Percentiles rank a stretch among this genome's conserved stretches.
phyloP scores from a whole-genome alignment of 306 rosid species.

The Dalbergia cultrata region DNA sequence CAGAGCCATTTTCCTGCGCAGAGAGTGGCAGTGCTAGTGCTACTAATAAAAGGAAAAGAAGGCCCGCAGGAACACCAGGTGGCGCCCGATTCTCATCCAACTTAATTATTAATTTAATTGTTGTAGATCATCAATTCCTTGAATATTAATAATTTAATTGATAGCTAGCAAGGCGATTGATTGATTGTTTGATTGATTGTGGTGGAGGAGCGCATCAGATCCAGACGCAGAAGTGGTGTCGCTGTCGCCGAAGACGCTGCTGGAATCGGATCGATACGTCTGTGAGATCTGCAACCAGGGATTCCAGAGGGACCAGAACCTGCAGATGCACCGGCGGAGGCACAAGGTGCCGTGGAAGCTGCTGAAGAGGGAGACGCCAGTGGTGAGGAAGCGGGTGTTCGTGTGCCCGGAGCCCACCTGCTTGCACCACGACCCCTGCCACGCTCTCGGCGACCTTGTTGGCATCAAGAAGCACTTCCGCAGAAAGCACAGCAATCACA shows the following conservation, averaged over 20 bases:
- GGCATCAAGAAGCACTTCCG: slow-evolving; percentile 97
- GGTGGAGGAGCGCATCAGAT: slow-evolving; percentile 52
- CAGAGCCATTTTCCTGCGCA: slow-evolving; percentile 78
- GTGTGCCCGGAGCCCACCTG: slow-evolving; percentile 97
- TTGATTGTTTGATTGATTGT: no score
- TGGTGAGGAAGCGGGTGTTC: slow-evolving; percentile 85
- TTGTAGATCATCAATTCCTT: no score
- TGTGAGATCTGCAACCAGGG: slow-evolving; percentile 99
- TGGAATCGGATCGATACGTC: slow-evolving; percentile 98
- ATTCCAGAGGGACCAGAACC: slow-evolving; percentile 98
- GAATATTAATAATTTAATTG: no score
- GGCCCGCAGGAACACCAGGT: slow-evolving; percentile 99
- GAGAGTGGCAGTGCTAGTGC: slow-evolving; percentile 58
- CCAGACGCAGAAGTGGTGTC: slow-evolving; percentile 99
- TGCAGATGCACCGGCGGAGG: slow-evolving; percentile 96
- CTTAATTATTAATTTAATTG: no score
- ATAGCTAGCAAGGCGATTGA: no score
- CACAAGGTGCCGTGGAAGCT: slow-evolving; percentile 99
- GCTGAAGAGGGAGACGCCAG: slow-evolving; percentile 86
- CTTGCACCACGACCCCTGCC: slow-evolving; percentile 96
- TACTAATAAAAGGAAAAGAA: slow-evolving; percentile 78
- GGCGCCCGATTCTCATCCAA: no score
- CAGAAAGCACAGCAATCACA: slow-evolving; percentile 91
- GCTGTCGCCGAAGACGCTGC: slow-evolving; percentile 88
- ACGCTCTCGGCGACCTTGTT: slow-evolving; percentile 97